Conservation (phyloP, 352 stramenopile genomes). For the Pythium plurisporium region DNA sequence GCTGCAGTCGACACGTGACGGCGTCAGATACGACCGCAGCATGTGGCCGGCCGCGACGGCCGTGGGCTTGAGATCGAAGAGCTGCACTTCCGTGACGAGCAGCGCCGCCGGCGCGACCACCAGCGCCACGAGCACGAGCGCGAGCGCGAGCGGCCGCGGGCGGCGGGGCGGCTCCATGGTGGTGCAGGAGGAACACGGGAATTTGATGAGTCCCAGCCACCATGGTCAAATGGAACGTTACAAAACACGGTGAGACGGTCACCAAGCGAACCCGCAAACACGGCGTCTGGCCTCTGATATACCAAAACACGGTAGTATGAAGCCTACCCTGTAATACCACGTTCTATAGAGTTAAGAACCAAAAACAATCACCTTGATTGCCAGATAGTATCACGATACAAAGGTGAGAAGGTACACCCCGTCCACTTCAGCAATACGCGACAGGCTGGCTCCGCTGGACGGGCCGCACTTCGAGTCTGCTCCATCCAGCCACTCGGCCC, state of each 20-base stretch:
- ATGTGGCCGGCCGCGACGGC: background rate
- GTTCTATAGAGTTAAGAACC: too few relatives aligned
- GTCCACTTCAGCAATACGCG: too few relatives aligned
- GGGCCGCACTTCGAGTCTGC: too few relatives aligned
- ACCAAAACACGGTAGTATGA: background rate
- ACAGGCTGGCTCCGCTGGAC: too few relatives aligned
- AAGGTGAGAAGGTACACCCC: too few relatives aligned
- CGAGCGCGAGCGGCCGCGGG: background rate
- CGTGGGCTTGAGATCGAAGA: background rate
- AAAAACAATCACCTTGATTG: too few relatives aligned
- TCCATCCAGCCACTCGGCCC: too few relatives aligned
- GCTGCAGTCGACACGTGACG: background rate
- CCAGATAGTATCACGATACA: too few relatives aligned
- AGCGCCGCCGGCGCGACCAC: slow-evolving; percentile 6
- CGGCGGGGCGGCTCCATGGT: background rate
- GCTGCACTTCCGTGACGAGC: background rate
- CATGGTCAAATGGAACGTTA: background rate
- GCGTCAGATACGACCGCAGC: background rate
- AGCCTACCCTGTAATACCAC: too few relatives aligned
- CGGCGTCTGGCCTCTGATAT: too few relatives aligned
- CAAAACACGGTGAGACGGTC: background rate
- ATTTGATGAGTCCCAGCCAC: too few relatives aligned
- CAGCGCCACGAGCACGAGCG: background rate
- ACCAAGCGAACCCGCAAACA: background rate
- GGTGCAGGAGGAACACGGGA: too few relatives aligned